phyloP scores from a whole-genome alignment of 192 early-diverging fungal species.

The Coemansia sp. region DNA sequence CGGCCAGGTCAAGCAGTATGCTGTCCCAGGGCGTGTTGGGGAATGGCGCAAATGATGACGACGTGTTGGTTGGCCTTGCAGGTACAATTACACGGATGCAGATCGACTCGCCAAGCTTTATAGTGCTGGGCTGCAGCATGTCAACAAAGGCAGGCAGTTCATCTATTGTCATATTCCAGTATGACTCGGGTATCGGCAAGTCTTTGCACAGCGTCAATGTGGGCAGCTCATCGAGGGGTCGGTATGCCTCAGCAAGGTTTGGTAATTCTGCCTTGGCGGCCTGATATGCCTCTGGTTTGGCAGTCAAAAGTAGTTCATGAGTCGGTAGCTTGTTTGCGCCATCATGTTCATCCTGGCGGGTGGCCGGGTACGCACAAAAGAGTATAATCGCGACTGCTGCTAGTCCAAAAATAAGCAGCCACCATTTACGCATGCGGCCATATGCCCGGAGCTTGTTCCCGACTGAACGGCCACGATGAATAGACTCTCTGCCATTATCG shows the following conservation, averaged over 20 bases:
- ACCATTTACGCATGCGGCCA: not conserved
- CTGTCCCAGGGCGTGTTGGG: conserved; percentile 37
- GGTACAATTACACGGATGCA: conserved; percentile 52
- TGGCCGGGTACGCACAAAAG: not conserved
- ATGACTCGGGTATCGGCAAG: conserved; percentile 7
- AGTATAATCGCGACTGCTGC: not conserved
- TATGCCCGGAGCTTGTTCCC: not conserved
- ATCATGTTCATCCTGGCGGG: not conserved
- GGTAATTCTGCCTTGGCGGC: no score
- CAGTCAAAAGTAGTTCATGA: not conserved
- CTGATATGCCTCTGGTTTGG: no score
- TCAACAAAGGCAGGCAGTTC: conserved; percentile 10
- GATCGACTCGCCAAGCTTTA: conserved; percentile 21
- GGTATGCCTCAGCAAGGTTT: no score
- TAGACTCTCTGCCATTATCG: not conserved
- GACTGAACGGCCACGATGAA: not conserved
- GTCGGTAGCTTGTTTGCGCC: not conserved
- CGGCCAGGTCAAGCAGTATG: conserved; percentile 32
- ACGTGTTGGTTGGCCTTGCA: not conserved
- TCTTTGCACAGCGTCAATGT: conserved; percentile 8
- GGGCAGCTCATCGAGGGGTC: not conserved
- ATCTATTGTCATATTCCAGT: not conserved
- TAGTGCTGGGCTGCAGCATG: conserved; percentile 2
- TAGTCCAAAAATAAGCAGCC: not conserved
- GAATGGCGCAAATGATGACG: conserved; percentile 17